Conservation (phyloP, 1,139 yeast species). For the Blastobotrys aristatus region DNA sequence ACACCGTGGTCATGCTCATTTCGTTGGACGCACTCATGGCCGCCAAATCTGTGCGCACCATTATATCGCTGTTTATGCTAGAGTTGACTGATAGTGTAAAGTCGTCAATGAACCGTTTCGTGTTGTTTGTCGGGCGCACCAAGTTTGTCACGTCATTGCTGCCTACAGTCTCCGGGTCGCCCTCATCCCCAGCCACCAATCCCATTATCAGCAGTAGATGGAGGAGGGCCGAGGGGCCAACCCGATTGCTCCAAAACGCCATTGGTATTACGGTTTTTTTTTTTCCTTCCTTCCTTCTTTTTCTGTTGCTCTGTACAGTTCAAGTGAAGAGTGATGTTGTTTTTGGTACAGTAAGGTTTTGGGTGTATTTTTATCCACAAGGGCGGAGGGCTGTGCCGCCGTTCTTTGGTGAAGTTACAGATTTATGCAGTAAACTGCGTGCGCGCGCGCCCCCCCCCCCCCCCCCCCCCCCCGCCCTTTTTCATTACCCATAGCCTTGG, state of each 20-base stretch:
- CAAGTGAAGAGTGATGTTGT: no score
- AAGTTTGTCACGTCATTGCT: constrained; percentile 18
- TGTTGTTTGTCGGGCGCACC: constrained; percentile 21
- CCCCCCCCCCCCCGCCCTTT: no score
- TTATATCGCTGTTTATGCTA: constrained; percentile 14
- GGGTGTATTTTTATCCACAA: neutral
- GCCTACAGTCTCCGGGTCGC: constrained; percentile 18
- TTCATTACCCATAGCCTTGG: no score
- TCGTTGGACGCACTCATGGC: constrained; percentile 20
- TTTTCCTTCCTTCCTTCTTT: neutral
- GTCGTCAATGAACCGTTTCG: constrained; percentile 15
- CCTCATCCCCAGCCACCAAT: constrained; percentile 2
- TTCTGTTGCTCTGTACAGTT: neutral
- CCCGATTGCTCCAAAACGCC: neutral
- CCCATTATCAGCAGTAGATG: neutral
- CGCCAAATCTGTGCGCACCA: constrained; percentile 22
- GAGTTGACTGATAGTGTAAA: constrained; percentile 18
- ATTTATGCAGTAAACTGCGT: no score
- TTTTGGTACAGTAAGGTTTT: no score
- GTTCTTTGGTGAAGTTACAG: no score
- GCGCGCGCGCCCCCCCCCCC: no score
- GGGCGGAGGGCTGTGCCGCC: no score
- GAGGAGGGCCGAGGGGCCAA: neutral
- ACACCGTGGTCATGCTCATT: constrained; percentile 18
- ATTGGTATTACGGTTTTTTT: neutral